A percentile compares a stretch with the other conserved stretches of the same genome.
phyloP scores from a whole-genome alignment of 495 filamentous ascomycete genomes.

The Daldinia bambusicola region DNA sequence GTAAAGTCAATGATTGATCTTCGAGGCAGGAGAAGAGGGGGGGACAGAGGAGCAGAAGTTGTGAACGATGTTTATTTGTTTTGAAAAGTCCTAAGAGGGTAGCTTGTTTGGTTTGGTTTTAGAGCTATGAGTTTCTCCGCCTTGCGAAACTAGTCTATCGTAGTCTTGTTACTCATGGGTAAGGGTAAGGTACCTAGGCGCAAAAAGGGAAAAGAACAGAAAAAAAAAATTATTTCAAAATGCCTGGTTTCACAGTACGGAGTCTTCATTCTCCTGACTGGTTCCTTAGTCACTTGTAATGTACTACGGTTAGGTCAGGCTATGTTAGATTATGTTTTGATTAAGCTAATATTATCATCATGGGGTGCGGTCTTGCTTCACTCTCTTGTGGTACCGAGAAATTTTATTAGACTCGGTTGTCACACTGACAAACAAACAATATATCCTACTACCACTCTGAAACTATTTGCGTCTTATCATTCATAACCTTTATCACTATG shows the following conservation, averaged over 20 bases:
- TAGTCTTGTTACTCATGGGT: no score
- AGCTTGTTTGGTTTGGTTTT: not conserved
- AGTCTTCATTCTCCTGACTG: not conserved
- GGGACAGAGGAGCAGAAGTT: not conserved
- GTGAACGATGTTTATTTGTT: not conserved
- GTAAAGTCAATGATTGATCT: not conserved
- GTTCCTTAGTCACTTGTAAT: not conserved
- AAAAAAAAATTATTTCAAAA: not conserved
- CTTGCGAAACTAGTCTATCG: not conserved
- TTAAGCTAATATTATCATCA: not conserved
- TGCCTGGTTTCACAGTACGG: not conserved
- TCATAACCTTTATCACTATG: no score
- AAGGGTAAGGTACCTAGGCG: constrained; percentile 1
- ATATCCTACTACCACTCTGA: not conserved
- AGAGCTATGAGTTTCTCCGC: not conserved
- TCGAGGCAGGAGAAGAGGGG: not conserved
- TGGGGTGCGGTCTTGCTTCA: not conserved
- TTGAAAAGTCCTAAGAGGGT: not conserved
- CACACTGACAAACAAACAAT: not conserved
- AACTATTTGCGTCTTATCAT: not conserved
- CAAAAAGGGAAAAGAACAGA: not conserved
- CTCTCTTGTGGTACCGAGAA: not conserved
- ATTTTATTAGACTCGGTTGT: not conserved
- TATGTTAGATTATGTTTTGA: not conserved
- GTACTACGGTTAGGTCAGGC: not conserved